Evolutionary conservation across 2,329 filamentous ascomycete species (phyloP).

Genomic region (Purpureocillium lavendulum): DNA sequence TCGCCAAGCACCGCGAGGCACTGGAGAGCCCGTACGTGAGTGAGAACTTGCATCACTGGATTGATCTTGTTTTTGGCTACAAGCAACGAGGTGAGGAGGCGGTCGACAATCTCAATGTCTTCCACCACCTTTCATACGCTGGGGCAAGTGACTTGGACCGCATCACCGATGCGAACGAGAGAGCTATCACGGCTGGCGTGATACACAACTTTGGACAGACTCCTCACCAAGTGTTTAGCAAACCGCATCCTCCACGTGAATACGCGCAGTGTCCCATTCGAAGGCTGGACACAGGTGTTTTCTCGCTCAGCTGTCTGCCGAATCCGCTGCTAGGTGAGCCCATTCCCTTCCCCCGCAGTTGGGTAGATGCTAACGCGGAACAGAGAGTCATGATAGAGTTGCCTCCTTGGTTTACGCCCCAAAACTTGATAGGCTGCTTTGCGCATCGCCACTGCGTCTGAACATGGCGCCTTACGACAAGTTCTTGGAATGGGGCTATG

Average conservation of each 20-base stretch:
- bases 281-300: slow-evolving; percentile 69
- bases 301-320: slow-evolving; percentile 68
- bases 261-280: slow-evolving; percentile 54
- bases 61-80: slow-evolving; percentile 87
- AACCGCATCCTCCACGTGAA: slow-evolving; percentile 71
- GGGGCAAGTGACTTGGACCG: slow-evolving; percentile 88
- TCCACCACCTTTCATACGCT: slow-evolving; percentile 91
- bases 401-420: slow-evolving; percentile 68
- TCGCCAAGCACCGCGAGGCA: slow-evolving; percentile 90
- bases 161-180: slow-evolving; percentile 81
- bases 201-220: slow-evolving; percentile 99
- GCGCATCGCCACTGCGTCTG: slow-evolving; percentile 73
- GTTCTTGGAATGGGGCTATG: slow-evolving; percentile 93
- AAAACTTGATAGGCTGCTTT: slow-evolving; percentile 76
- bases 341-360: no score
- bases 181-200: slow-evolving; percentile 83
- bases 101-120: slow-evolving; percentile 86
- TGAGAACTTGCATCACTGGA: slow-evolving; percentile 85
- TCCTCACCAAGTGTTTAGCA: slow-evolving; percentile 85
- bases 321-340: slow-evolving; percentile 60
- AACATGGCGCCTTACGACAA: slow-evolving; percentile 90
- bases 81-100: slow-evolving; percentile 93
- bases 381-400: slow-evolving; percentile 68
- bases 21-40: slow-evolving; percentile 90
- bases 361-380: neutral